Conservation (phyloP, 2,329 filamentous ascomycete genomes). For the Pyrenochaeta sp. region DNA sequence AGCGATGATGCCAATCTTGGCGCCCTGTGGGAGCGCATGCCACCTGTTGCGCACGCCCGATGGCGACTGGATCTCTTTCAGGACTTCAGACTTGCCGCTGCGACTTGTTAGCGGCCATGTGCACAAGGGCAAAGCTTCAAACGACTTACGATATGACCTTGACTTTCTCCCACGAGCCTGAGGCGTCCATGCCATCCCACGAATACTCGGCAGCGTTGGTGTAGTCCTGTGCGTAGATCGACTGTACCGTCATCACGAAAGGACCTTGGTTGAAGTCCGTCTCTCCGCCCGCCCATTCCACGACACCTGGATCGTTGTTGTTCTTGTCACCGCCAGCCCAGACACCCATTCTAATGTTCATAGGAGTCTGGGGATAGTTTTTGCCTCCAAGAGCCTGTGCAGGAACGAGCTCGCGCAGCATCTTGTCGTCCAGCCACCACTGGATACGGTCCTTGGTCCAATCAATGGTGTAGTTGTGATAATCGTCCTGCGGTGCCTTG, state of each 20-base stretch:
- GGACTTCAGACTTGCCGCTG: slow-evolving; percentile 46
- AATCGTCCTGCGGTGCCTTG: slow-evolving; percentile 38
- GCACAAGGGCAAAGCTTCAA: background rate
- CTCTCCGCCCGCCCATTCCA: slow-evolving; percentile 69
- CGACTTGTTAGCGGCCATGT: slow-evolving; percentile 14
- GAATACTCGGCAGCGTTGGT: slow-evolving; percentile 69
- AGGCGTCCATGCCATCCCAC: slow-evolving; percentile 54
- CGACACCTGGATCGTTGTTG: slow-evolving; percentile 43
- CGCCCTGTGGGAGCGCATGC: slow-evolving; percentile 40
- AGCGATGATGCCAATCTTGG: slow-evolving; percentile 46
- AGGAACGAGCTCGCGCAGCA: slow-evolving; percentile 68
- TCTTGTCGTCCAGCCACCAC: slow-evolving; percentile 70
- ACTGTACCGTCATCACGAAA: slow-evolving; percentile 78
- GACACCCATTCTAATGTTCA: slow-evolving; percentile 73
- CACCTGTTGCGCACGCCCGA: slow-evolving; percentile 46
- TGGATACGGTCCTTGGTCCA: slow-evolving; percentile 70
- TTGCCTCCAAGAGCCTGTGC: slow-evolving; percentile 64
- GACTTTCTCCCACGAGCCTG: slow-evolving; percentile 55
- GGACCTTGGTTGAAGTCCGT: slow-evolving; percentile 72
- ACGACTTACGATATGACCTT: slow-evolving; percentile 52
- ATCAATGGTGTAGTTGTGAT: slow-evolving; percentile 61
- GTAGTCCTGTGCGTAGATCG: slow-evolving; percentile 62
- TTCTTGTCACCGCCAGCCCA: slow-evolving; percentile 68
- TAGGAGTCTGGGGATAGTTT: slow-evolving; percentile 75
- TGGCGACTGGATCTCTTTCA: slow-evolving; percentile 45